Percentiles rank a stretch among this genome's conserved stretches.
Conservation (phyloP, 1,284 basidiomycete genomes). For the Rhizoctonia solani region DNA sequence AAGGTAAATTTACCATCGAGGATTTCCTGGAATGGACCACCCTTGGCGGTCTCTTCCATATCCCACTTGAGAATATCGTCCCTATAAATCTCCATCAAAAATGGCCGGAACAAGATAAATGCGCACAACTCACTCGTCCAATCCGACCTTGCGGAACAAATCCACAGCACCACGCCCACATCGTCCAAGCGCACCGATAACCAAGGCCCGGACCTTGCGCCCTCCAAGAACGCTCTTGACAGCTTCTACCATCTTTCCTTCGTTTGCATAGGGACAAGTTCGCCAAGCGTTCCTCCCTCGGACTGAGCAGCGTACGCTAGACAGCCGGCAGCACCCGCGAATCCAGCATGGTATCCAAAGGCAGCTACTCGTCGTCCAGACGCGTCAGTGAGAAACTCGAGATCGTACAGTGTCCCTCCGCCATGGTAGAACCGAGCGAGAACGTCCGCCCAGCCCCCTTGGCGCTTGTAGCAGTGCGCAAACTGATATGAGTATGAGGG, state of each 20-base stretch:
- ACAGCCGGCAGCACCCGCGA: constrained; percentile 93
- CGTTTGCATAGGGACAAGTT: constrained; percentile 79
- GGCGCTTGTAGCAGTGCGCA: constrained; percentile 97
- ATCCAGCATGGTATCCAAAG: constrained; percentile 98
- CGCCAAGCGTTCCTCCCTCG: constrained; percentile 62
- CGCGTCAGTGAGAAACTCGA: constrained; percentile 93
- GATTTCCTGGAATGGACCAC: constrained; percentile 95
- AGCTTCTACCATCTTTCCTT: constrained; percentile 74
- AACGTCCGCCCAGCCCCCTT: constrained; percentile 91
- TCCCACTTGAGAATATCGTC: constrained; percentile 98
- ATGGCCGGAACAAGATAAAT: not conserved
- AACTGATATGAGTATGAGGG: constrained; percentile 98
- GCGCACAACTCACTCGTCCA: constrained; percentile 70
- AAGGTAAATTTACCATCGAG: constrained; percentile 61
- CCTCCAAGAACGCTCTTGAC: constrained; percentile 69
- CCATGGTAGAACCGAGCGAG: constrained; percentile 88
- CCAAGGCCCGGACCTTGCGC: constrained; percentile 83
- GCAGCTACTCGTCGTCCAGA: constrained; percentile 93
- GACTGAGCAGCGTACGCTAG: constrained; percentile 79
- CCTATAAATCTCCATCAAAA: constrained; percentile 49
- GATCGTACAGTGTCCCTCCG: constrained; percentile 89
- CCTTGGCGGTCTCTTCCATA: constrained; percentile 94
- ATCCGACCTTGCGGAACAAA: constrained; percentile 90
- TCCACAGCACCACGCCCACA: constrained; percentile 98
- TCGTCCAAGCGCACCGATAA: constrained; percentile 94